Conservation (phyloP, 352 stramenopile genomes). For the Phytophthora nicotianae region DNA sequence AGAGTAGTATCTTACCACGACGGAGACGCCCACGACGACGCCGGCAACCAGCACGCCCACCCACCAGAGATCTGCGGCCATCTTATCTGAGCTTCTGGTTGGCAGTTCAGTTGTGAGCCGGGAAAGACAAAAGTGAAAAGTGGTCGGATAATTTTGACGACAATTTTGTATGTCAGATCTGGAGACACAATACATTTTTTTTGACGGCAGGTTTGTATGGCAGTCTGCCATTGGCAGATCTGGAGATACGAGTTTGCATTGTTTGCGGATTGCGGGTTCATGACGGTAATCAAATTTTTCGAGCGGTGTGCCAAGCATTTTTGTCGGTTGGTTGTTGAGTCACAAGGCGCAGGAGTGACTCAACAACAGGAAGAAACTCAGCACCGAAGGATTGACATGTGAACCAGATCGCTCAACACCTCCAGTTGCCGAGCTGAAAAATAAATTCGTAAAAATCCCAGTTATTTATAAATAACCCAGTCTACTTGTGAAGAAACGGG, state of each 20-base stretch:
- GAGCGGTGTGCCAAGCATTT: too few relatives aligned
- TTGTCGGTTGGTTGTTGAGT: too few relatives aligned
- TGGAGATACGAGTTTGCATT: neutral
- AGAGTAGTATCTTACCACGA: slow-evolving; percentile 45
- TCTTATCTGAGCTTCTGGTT: slow-evolving; percentile 11
- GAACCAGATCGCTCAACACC: too few relatives aligned
- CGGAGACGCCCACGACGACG: slow-evolving; percentile 52
- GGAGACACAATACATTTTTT: neutral
- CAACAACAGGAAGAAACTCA: too few relatives aligned
- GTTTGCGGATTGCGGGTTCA: neutral
- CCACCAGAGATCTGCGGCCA: slow-evolving; percentile 54
- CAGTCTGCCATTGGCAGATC: neutral
- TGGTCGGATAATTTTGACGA: neutral
- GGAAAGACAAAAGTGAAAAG: too few relatives aligned
- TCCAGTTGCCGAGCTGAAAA: too few relatives aligned
- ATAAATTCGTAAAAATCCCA: too few relatives aligned
- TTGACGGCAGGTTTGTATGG: slow-evolving; percentile 14
- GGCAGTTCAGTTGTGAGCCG: slow-evolving; percentile 11
- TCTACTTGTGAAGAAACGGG: too few relatives aligned
- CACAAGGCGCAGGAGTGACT: too few relatives aligned
- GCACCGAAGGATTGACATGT: too few relatives aligned
- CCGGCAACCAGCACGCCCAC: slow-evolving; percentile 46
- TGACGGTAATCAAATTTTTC: neutral
- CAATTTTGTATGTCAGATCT: slow-evolving; percentile 2
- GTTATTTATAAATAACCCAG: too few relatives aligned